Evolutionary conservation across 2,329 filamentous ascomycete genomes (phyloP), one percentile per base, ranked within the genome.

Genomic region (Aureobasidium sp.): DNA sequence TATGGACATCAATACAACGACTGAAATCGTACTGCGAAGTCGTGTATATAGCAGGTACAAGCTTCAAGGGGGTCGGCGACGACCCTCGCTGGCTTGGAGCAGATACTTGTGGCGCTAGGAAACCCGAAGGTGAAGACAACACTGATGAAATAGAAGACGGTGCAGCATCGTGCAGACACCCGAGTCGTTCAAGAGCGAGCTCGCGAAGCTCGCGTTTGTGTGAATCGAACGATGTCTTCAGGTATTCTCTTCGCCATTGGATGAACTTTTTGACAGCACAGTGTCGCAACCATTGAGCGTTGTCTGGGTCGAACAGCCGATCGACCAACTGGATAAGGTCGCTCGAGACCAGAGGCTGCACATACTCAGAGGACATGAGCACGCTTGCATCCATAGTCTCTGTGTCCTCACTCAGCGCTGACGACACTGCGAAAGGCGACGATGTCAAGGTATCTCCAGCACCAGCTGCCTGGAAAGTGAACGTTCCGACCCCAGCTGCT

Each of bases 381-480:
- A 96, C 79, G 69, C 91, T 96, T 20, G 92, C 93, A 72, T 97
- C 93, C 87, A 97, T 95, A 47, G 82, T 85, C 43, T 96, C 90
- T 64, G 85, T 78, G 69, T 97, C 91, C 26, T 84, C 83, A 1
- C 82, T 84, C 27, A 84, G 79, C 13, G 84, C 83, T 24, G 89
- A 94, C 1, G 93, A 97, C 24, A 96, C 82, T 0, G 90, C 85
- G 70, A 90, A 95, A 2, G 87, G 84, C 63, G 34, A 32, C 32
- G 20, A 9, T 10, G 43, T 77, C 32, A 20, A 20, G 17, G 20
- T 17, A 8, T 73, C 71, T 62, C 75, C 72, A 52, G 74, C 71
- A 27, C 73, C 62, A 3, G 69, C 66, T 39, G 24, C 8, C 32
- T 63, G 51, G 66, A 94, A 93, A 10, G 84, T 78, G 71, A 95